These are phyloP conservation scores for Corinectria fuckeliana DNA, from an alignment of 2,329 filamentous ascomycete species.

Conservation along the genomic window DNA sequence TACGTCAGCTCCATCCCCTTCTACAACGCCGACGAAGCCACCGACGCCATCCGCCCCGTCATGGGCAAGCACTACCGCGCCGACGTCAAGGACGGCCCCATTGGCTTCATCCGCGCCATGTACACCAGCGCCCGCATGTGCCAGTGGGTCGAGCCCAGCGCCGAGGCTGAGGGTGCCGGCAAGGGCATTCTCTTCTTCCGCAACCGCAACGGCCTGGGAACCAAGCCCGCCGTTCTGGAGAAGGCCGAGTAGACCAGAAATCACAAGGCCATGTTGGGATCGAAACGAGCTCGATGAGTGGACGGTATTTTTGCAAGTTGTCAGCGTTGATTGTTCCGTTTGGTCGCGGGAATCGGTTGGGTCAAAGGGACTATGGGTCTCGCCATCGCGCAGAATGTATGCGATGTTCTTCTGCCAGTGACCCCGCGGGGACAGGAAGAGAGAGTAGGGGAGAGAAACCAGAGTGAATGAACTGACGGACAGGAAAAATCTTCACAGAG, in stretches of 20 bases:
- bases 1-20: slow-evolving; percentile 96
- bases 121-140: slow-evolving; percentile 85
- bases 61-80: slow-evolving; percentile 96
- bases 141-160: slow-evolving; percentile 96
- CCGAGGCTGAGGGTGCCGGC: slow-evolving; percentile 78
- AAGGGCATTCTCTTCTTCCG: slow-evolving; percentile 93
- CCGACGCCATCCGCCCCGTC: slow-evolving; percentile 89
- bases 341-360: slow-evolving; percentile 6
- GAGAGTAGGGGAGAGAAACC: neutral
- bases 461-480: neutral
- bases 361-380: slow-evolving; percentile 5
- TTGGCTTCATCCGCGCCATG: slow-evolving; percentile 85
- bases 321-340: slow-evolving; percentile 17
- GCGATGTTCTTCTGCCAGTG: neutral
- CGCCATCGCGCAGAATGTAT: slow-evolving; percentile 2
- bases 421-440: neutral
- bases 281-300: neutral
- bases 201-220: slow-evolving; percentile 87
- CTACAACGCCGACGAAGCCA: slow-evolving; percentile 94
- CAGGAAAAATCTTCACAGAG: slow-evolving; percentile 5
- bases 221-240: slow-evolving; percentile 45
- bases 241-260: slow-evolving; percentile 15
- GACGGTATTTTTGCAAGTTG: slow-evolving; percentile 15
- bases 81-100: slow-evolving; percentile 75
- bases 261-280: neutral